phyloP scores from a whole-genome alignment of 176 grass and related monocot species.

The Sorghum bicolor region DNA sequence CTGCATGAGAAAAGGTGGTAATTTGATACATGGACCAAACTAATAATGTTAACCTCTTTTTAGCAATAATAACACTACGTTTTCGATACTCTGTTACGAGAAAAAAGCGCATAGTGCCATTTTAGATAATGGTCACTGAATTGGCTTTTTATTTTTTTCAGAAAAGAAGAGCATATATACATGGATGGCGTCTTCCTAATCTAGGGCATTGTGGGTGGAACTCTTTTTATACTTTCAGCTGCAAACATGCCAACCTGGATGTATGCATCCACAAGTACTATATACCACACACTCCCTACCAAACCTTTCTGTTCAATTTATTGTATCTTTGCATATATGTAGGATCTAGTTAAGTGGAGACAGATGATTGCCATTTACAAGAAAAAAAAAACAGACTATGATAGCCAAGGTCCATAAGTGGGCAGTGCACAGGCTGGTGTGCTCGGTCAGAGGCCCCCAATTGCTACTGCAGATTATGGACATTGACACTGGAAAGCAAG shows the following conservation, averaged over 20 bases:
- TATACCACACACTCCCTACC: neutral
- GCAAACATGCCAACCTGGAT: conserved; percentile 1
- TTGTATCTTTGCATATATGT: neutral
- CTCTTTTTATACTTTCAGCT: conserved; percentile 19
- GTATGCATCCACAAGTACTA: neutral
- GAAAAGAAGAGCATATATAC: conserved; percentile 12
- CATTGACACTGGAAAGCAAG: neutral
- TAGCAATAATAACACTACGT: conserved; percentile 14
- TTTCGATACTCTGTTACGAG: neutral
- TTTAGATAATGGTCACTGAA: neutral
- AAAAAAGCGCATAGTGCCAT: neutral
- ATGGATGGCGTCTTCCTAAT: conserved; percentile 10
- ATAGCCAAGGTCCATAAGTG: conserved; percentile 4
- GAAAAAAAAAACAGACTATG: neutral
- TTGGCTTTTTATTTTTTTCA: conserved; percentile 4
- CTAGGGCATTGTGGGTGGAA: conserved; percentile 1
- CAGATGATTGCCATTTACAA: neutral
- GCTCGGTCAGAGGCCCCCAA: neutral
- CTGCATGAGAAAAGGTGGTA: neutral
- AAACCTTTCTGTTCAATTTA: conserved; percentile 16
- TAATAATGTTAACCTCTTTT: conserved; percentile 31
- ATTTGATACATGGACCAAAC: conserved; percentile 20
- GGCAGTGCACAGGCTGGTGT: conserved; percentile 37
- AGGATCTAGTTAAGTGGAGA: conserved; percentile 5
- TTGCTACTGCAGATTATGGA: conserved; percentile 21